Percentiles rank a stretch among this genome's conserved stretches.
These are phyloP conservation scores for Crassisporium funariophilum DNA, from an alignment of 768 basidiomycete species.

Conservation along the genomic window DNA sequence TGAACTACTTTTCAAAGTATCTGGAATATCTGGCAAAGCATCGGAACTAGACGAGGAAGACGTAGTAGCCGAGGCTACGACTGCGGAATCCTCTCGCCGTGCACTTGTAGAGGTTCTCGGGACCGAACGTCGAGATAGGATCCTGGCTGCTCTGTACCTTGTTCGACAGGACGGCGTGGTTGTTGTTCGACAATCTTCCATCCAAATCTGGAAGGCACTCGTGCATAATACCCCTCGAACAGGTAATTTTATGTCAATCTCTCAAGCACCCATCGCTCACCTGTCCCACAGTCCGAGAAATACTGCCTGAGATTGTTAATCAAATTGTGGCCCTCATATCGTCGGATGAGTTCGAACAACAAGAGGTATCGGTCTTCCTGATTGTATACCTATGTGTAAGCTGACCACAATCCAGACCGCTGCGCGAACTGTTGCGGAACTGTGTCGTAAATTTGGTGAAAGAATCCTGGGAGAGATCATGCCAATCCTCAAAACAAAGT, in stretches of 20 bases:
- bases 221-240: constrained; percentile 94
- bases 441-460: constrained; percentile 96
- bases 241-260: constrained; percentile 44
- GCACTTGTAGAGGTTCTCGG: constrained; percentile 90
- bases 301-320: constrained; percentile 80
- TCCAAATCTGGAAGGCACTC: constrained; percentile 98
- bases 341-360: constrained; percentile 79
- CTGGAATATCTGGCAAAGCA: constrained; percentile 90
- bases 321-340: constrained; percentile 82
- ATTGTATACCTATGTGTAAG: not conserved
- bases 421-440: constrained; percentile 81
- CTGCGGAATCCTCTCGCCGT: constrained; percentile 79
- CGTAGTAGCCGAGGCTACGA: constrained; percentile 58
- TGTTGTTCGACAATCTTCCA: constrained; percentile 85
- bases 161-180: constrained; percentile 92
- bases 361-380: constrained; percentile 74
- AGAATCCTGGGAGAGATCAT: constrained; percentile 84
- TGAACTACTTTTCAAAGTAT: constrained; percentile 94
- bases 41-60: constrained; percentile 79
- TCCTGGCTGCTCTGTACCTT: constrained; percentile 88
- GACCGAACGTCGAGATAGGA: constrained; percentile 83
- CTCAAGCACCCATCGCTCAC: constrained; percentile 3
- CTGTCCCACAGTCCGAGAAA: constrained; percentile 70
- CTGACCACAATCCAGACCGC: constrained; percentile 64
- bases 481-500: constrained; percentile 69